Evolutionary conservation across 2,329 filamentous ascomycete species (phyloP), one percentile per base, ranked within the genome.

Genomic region (Ophiostoma quercus): DNA sequence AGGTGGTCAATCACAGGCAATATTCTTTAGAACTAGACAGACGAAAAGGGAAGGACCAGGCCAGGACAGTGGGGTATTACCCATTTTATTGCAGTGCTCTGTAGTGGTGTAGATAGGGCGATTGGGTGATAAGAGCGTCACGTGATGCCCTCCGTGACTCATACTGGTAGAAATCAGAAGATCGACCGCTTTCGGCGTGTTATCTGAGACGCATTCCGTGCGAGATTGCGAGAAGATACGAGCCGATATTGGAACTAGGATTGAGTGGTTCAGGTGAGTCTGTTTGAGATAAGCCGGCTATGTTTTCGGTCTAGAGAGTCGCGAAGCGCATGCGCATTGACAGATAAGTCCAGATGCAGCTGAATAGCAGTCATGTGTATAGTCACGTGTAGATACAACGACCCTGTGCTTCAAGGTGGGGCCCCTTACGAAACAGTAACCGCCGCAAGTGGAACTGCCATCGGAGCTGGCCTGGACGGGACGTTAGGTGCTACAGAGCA

Each of bases 341-440:
- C 16, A 47, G 43, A 29, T 29, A 29, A 29, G 25, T 29, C 25
- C 25, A 29, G 25, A 19, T 47, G 43, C 43, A 47, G 43, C 51
- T 25, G n/a, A 4, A 57, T 12, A 25, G n/a, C 8, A 12, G 22
- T 25, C 51, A 57, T 16, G 22, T 14, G n/a, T 12, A 25, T 25
- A 25, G 51, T 57, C 51, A 57, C 51, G n/a, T 57, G 51, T 11
- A 12, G 9, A 14, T 14, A 2, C 12, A 47, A n/a, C 43, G 19
- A 16, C 16, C 51, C n/a, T 25, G 25, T 62, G 57, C 60, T 37
- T 63, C 3, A 37, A 63, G n/a, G 62, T 70, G 67, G 62, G 69
- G 67, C 39, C 5, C 22, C 8, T 60, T 71, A 47, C 69, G 69
- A 71, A 68, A 71, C 69, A 67, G 62, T 14, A 67, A 63, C 37